These are phyloP conservation scores for Alternaria conjuncta DNA, from an alignment of 2,329 filamentous ascomycete genomes.

Conservation along the genomic window DNA sequence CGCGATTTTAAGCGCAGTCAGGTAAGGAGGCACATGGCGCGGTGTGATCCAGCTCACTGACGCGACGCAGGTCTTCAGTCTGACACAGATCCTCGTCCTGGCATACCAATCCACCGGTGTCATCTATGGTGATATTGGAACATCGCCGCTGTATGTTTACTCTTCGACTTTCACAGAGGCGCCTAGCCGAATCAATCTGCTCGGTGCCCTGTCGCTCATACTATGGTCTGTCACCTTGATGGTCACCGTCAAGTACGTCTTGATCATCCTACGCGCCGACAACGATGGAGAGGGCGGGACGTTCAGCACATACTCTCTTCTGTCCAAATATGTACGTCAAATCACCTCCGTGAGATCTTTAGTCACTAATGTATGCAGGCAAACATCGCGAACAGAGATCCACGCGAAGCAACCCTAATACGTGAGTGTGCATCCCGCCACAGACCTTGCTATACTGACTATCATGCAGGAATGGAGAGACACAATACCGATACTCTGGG, in stretches of 20 bases:
- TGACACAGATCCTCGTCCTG: conserved; percentile 34
- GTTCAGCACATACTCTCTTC: conserved; percentile 70
- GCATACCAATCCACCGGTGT: conserved; percentile 71
- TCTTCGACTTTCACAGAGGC: conserved; percentile 68
- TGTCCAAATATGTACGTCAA: conserved; percentile 59
- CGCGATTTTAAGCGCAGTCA: conserved; percentile 41
- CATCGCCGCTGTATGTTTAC: conserved; percentile 72
- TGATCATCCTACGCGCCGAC: conserved; percentile 70
- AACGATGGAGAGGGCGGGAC: conserved; percentile 76
- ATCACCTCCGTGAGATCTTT: not conserved
- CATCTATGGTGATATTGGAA: conserved; percentile 74
- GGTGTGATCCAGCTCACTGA: conserved; percentile 13
- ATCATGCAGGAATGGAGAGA: conserved; percentile 58
- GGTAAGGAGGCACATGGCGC: conserved; percentile 17
- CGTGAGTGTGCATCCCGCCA: conserved; percentile 36
- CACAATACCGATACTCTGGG: conserved; percentile 64
- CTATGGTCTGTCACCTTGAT: conserved; percentile 74
- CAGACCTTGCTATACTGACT: conserved; percentile 1
- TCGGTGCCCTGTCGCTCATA: conserved; percentile 71
- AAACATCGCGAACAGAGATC: conserved; percentile 66
- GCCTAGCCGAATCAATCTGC: conserved; percentile 62
- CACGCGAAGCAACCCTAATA: conserved; percentile 61
- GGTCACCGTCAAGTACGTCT: conserved; percentile 72
- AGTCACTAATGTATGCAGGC: conserved; percentile 48
- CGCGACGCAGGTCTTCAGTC: conserved; percentile 32